Conservation (phyloP, 2,329 filamentous ascomycete species). For the Aphanocladium album region DNA sequence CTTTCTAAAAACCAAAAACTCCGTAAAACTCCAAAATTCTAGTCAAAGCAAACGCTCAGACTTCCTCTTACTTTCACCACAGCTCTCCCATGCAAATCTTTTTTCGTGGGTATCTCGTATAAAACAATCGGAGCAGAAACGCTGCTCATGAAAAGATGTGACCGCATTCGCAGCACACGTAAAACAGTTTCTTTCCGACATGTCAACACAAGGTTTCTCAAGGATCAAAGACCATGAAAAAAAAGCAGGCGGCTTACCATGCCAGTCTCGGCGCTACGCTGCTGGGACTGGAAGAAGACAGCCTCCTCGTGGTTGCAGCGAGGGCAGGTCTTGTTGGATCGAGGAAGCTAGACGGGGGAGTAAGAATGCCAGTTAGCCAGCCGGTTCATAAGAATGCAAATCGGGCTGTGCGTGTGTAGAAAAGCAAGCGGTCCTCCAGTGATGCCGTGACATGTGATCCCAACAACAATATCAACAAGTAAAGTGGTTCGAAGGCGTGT, state of each 20-base stretch:
- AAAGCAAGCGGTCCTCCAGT: background rate
- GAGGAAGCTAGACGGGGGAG: conserved; percentile 67
- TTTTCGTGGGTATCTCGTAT: conserved; percentile 10
- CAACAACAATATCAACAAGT: background rate
- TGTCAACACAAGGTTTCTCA: conserved; percentile 3
- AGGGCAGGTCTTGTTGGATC: conserved; percentile 80
- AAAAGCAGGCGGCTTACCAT: conserved; percentile 64
- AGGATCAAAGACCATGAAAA: background rate
- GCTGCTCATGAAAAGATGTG: conserved; percentile 65
- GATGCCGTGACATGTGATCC: background rate
- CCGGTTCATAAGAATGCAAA: conserved; percentile 21
- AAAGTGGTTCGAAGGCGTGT: background rate
- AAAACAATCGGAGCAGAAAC: conserved; percentile 20
- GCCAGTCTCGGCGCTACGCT: conserved; percentile 92
- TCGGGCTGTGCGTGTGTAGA: background rate
- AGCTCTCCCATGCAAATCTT: background rate
- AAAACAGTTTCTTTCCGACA: conserved; percentile 70
- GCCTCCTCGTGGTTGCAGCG: conserved; percentile 81
- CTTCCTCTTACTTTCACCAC: background rate
- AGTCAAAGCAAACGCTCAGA: background rate
- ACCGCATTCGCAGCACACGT: conserved; percentile 91
- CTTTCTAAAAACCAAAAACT: background rate
- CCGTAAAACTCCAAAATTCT: background rate
- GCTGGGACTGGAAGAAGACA: conserved; percentile 98
- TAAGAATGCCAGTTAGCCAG: conserved; percentile 40